Base-by-base conservation (phyloP, 768 basidiomycete species). In the Favolaschia claudopus region DNA sequence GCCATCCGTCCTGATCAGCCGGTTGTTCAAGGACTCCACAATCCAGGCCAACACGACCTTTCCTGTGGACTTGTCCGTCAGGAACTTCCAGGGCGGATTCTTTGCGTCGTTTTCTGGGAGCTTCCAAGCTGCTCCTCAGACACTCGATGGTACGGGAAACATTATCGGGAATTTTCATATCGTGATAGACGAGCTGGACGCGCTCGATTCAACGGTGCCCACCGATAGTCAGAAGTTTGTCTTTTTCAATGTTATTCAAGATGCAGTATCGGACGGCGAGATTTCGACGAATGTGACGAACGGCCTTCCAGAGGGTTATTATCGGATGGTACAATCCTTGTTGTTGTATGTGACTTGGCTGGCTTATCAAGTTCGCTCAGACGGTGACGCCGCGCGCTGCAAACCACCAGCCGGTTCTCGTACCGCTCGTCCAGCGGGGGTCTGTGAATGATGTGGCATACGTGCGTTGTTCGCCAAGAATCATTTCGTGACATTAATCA, bases 111-210 rank as follows among this genome's bases (percentile, higher is more conserved):
- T 70, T 1, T 28, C 71, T 14, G 60, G 62, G 36, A 88, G 82
- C 67, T 89, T 83, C 74, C 79, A 82, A 55, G 67, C 75, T 17
- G 79, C 76, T 2, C 84, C 84, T 7, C 89, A 89, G 40, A 82
- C 84, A 66, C 75, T 84, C 55, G 70, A 84, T 37, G 63, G 57
- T 1, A 64, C 74, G 10, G 89, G 89, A 50, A 64, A 77, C 38
- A 79, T 90, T 65, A 68, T 82, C 55, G 90, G 89, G 12, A 86
- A 89, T 73, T 76, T 78, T 17, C 89, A 91, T 66, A 71, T 89
- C 65, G 86, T 87, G 38, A 75, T 90, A 51, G 82, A 89, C 71
- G 55, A 70, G 48, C 73, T 91, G 55, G 58, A 67, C 15, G 75
- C 80, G 13, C 71, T 89, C 51, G 73, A 73, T 33, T 77, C 83